Percentiles rank a stretch among this genome's conserved stretches.
These are phyloP conservation scores for Solanum boliviense DNA, from an alignment of 257 asterid genomes.

Conservation along the genomic window DNA sequence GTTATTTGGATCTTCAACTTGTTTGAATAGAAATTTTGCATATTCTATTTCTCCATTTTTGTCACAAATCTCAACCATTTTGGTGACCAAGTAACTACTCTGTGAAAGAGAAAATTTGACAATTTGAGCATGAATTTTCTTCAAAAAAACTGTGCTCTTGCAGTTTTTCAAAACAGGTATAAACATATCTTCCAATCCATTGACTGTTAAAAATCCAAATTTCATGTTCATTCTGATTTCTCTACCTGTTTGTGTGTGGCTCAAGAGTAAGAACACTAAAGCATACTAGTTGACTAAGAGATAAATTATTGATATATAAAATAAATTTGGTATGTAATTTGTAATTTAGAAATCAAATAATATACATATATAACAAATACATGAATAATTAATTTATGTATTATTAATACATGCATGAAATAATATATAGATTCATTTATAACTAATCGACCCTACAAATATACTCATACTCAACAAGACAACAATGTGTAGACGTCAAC, in stretches of 20 bases:
- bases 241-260: not conserved
- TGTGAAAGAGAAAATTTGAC: constrained; percentile 43
- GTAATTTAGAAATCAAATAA: too few species aligned
- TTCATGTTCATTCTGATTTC: constrained; percentile 24
- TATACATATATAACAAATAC: too few species aligned
- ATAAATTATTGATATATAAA: too few species aligned
- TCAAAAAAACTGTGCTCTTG: constrained; percentile 20
- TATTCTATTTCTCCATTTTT: constrained; percentile 38
- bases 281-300: too few species aligned
- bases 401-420: too few species aligned
- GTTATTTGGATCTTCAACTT: constrained; percentile 39
- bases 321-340: too few species aligned
- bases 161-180: constrained; percentile 14
- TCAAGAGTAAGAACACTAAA: not conserved
- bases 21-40: constrained; percentile 43
- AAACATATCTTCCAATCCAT: constrained; percentile 52
- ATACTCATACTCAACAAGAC: too few species aligned
- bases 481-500: not conserved
- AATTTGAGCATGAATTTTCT: constrained; percentile 60
- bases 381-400: too few species aligned
- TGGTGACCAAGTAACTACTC: constrained; percentile 71
- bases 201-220: constrained; percentile 24
- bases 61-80: constrained; percentile 65
- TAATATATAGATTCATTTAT: too few species aligned
- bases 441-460: too few species aligned